Base-by-base conservation (phyloP, 371 early-diverging fungal species). In the Saksenaea vasiformis region DNA sequence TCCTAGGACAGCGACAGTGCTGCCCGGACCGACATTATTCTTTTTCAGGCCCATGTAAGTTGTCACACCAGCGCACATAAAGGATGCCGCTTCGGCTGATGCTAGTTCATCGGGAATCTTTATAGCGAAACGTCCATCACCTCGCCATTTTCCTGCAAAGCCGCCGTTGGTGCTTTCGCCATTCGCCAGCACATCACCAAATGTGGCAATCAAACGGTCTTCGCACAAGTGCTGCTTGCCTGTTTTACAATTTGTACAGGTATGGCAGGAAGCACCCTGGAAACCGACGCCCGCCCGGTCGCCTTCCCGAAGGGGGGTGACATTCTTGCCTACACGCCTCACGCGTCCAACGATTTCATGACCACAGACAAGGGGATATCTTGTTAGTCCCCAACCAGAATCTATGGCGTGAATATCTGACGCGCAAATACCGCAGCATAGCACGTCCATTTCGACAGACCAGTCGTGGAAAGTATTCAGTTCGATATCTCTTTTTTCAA, bases 271-370 rank as follows among this genome's bases (percentile, higher is more conserved):
- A 10, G 70, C 70, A 26, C 73, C 76, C 69, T 86, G 83, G 54
- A 80, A 82, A 31, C 90, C 90, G 24, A 85, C 84, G n/a, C 92
- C 92, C 37, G 90, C 92, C 17, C 82, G 56, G 62, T 89, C 87
- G 39, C 90, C 93, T 28, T 89, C 73, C 31, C 74, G 59, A 31
- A 87, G 58, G 34, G 81, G 58, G 0, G 60, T 67, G 7, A 84
- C 83, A 38, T 74, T 66, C 3, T 66, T 69, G 35, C 90, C 90
- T 26, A 73, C 73, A 4, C 75, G 72, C 5, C 80, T 74, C 13
- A 87, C 79, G 3, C 47, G 47, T 19, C 47, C 87, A 54, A 86
- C 68, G 56, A 90, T 85, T 73, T 88, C 67, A 47, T 89, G 89
- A 55, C 91, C 90, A 47, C 80, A 83, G 31, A 88, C 83, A 47